phyloP scores from a whole-genome alignment of 2,329 filamentous ascomycete species.

The Hypoxylon sp. region DNA sequence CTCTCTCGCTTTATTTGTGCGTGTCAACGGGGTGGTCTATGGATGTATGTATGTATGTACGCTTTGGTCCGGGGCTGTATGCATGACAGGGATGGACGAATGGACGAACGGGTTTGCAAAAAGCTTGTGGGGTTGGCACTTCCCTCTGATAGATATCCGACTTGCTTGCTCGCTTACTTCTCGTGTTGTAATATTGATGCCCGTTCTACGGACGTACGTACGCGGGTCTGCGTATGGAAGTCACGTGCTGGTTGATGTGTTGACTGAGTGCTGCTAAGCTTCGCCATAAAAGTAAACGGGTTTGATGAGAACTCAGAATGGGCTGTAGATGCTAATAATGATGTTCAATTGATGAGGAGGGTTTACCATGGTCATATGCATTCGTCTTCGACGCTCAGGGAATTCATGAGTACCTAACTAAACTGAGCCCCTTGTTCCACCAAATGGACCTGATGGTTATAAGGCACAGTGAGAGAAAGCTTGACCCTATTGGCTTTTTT shows the following conservation, averaged over 20 bases:
- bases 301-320: not conserved
- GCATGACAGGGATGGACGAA: not conserved
- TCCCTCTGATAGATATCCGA: conserved; percentile 1
- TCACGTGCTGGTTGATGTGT: not conserved
- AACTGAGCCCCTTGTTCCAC: no score
- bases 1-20: conserved; percentile 5
- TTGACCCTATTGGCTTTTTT: no score
- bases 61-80: not conserved
- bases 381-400: no score
- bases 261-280: not conserved
- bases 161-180: not conserved
- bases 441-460: no score
- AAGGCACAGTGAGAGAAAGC: no score
- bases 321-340: not conserved
- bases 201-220: not conserved
- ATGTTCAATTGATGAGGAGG: not conserved
- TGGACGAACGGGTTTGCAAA: not conserved
- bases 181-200: not conserved
- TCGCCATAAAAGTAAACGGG: not conserved
- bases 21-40: not conserved
- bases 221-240: not conserved
- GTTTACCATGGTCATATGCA: no score
- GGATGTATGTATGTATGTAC: conserved; percentile 1
- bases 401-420: no score
- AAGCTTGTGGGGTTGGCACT: not conserved